These are phyloP conservation scores for Globisporangium barbulae DNA, from an alignment of 352 stramenopile genomes.

Conservation along the genomic window DNA sequence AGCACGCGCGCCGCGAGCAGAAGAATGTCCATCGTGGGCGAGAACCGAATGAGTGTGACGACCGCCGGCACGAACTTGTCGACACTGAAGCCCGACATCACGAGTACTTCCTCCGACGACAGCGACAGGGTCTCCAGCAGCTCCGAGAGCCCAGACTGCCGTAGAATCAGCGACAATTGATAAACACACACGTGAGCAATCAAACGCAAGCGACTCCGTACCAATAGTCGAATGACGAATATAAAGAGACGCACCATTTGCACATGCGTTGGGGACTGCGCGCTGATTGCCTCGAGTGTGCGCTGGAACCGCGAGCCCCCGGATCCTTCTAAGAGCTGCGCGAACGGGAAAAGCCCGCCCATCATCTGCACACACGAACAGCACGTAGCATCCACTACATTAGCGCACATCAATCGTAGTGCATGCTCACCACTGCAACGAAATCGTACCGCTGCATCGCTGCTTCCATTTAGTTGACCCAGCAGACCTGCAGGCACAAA, in stretches of 20 bases:
- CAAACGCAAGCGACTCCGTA: background rate
- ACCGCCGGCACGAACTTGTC: constrained; percentile 53
- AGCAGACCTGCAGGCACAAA: constrained; percentile 14
- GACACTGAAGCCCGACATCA: constrained; percentile 60
- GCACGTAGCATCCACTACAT: background rate
- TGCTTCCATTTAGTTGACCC: constrained; percentile 20
- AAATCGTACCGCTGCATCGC: constrained; percentile 8
- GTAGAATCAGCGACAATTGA: background rate
- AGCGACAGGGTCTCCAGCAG: constrained; percentile 70
- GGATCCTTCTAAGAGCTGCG: constrained; percentile 41
- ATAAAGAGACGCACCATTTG: constrained; percentile 35
- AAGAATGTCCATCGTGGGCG: constrained; percentile 61
- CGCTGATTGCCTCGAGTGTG: constrained; percentile 37
- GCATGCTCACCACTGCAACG: background rate
- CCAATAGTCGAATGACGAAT: background rate
- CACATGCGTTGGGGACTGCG: constrained; percentile 26
- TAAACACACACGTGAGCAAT: background rate
- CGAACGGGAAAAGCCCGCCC: constrained; percentile 47
- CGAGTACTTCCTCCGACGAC: constrained; percentile 60
- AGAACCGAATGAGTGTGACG: constrained; percentile 33
- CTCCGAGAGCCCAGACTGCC: constrained; percentile 43
- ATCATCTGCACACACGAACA: constrained; percentile 16
- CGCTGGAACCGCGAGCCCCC: constrained; percentile 37
- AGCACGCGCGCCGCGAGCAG: constrained; percentile 53
- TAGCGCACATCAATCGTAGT: background rate